Evolutionary conservation across 768 basidiomycete species (phyloP), one percentile per base, ranked within the genome.

Genomic region (Pleurotus tuoliensis): DNA sequence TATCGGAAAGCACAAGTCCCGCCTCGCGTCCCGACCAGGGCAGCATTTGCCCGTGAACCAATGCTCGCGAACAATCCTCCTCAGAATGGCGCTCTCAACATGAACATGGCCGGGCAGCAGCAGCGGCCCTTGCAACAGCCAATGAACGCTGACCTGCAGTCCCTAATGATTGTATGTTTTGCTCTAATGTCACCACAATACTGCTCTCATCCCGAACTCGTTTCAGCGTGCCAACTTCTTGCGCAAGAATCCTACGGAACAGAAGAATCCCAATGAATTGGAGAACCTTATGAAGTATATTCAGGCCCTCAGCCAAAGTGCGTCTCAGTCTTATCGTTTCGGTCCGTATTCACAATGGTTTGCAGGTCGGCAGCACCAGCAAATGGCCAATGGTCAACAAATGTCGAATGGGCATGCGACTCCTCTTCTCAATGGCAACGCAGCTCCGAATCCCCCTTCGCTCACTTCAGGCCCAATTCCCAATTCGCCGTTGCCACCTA

Each of bases 381-480:
- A 45, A 44, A 45, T 45, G 25, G 40, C 22, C 20, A 45, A 55
- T 34, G 43, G 43, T 15, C 54, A 55, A 52, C 70, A 67, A 27
- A 69, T 73, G 62, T 64, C 72, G 50, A 86, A 87, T 60, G 83
- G 84, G 27, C 82, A 84, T 63, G 59, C 69, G 24, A 70, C 68
- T 34, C 22, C 47, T 38, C 65, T 78, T 37, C 69, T 74, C 24
- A 80, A 81, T 62, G 74, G 77, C 55, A 52, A n/a, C 62, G 44
- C 56, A 66, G 72, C 27, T 9, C 65, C 76, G 46, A 64, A 68
- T 25, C 70, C 76, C 11, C 67, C 69, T 44, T 74, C 81, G 41
- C 67, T 82, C 55, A 69, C 77, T 11, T 74, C 79, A 4, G 84
- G 82, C 5, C 74, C 80, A 44, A 67, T 76, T 20, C 78, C 85